Conservation (phyloP, 2,329 filamentous ascomycete genomes). For the Basipetospora chlamydospora region DNA sequence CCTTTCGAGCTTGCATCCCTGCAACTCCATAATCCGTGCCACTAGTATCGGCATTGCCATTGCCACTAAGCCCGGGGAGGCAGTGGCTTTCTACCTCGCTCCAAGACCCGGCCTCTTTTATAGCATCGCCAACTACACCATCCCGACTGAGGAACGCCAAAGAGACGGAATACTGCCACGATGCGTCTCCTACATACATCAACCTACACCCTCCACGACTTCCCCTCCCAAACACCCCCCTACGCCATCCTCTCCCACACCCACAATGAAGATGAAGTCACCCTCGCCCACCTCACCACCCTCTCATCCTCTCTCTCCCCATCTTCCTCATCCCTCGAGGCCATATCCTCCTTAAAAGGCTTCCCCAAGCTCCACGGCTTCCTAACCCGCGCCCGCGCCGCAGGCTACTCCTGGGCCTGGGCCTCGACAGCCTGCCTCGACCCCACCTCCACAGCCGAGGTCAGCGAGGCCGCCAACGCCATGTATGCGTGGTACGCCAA, state of each 20-base stretch:
- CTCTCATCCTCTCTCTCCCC: no score
- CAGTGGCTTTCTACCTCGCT: no score
- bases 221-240: conserved; percentile 11
- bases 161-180: not conserved
- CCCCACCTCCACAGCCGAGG: conserved; percentile 13
- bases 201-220: conserved; percentile 5
- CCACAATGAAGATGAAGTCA: conserved; percentile 16
- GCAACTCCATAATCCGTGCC: no score
- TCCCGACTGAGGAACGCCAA: no score
- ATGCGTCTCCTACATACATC: conserved; percentile 6
- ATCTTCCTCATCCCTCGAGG: no score
- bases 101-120: no score
- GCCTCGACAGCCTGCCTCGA: conserved; percentile 17
- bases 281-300: conserved; percentile 11
- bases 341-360: conserved; percentile 4
- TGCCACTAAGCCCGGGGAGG: no score
- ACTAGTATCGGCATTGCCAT: no score
- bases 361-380: conserved; percentile 11
- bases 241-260: conserved; percentile 20
- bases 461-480: conserved; percentile 16
- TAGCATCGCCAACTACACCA: no score
- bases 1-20: no score
- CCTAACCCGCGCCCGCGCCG: conserved; percentile 9
- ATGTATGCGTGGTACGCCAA: conserved; percentile 14
- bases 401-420: conserved; percentile 14